Conservation (phyloP, 768 basidiomycete species). For the Saitozyma podzolica region DNA sequence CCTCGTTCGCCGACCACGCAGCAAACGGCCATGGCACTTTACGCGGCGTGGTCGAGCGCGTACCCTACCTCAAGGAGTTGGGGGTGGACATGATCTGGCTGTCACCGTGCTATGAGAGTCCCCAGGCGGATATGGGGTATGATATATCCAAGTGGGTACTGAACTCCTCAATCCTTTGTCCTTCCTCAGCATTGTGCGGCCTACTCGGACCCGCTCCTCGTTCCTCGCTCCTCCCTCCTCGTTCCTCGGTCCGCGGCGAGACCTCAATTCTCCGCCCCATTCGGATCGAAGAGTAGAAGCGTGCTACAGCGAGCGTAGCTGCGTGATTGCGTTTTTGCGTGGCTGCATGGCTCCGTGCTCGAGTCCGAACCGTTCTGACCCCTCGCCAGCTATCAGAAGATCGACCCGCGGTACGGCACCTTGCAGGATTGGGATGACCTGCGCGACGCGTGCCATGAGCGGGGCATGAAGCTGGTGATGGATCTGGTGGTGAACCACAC, state of each 20-base stretch:
- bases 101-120: slow-evolving; percentile 69
- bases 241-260: too few relatives aligned
- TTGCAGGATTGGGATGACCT: slow-evolving; percentile 56
- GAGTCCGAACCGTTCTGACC: too few relatives aligned
- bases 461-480: slow-evolving; percentile 75
- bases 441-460: slow-evolving; percentile 56
- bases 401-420: slow-evolving; percentile 56
- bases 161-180: too few relatives aligned
- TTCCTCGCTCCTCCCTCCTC: too few relatives aligned
- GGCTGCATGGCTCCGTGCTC: too few relatives aligned
- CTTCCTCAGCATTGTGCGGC: too few relatives aligned
- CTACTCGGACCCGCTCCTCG: too few relatives aligned
- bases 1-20: slow-evolving; percentile 32
- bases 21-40: slow-evolving; percentile 52
- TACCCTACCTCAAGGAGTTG: slow-evolving; percentile 69
- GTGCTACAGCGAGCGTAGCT: too few relatives aligned
- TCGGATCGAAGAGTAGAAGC: too few relatives aligned
- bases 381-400: slow-evolving; percentile 54
- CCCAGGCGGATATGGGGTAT: slow-evolving; percentile 72
- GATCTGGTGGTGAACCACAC: slow-evolving; percentile 76
- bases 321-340: too few relatives aligned
- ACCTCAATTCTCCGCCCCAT: too few relatives aligned
- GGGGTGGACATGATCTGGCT: slow-evolving; percentile 72
- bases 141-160: slow-evolving; percentile 58
- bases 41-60: slow-evolving; percentile 63